phyloP scores from a whole-genome alignment of 2,329 filamentous ascomycete species.

The Xylaria polymorpha region DNA sequence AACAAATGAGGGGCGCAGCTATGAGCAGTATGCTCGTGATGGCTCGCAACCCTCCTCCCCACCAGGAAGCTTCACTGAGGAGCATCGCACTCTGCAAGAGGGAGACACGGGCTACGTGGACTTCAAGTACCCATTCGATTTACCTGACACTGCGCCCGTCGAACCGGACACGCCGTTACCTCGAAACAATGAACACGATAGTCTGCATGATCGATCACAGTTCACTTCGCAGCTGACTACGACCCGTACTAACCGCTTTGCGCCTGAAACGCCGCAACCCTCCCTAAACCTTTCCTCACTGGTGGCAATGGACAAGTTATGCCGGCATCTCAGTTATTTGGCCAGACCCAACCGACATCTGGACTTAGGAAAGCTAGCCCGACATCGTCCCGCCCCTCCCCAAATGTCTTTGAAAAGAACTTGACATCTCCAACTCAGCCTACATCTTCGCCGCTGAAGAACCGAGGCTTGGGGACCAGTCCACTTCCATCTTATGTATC shows the following conservation, averaged over 20 bases:
- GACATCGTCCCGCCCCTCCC: constrained; percentile 69
- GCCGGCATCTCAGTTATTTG: constrained; percentile 64
- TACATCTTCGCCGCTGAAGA: constrained; percentile 62
- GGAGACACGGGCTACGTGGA: constrained; percentile 63
- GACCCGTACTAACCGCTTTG: constrained; percentile 41
- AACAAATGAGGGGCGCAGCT: constrained; percentile 67
- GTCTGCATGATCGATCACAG: constrained; percentile 31
- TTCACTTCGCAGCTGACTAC: constrained; percentile 53
- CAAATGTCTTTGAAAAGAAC: constrained; percentile 57
- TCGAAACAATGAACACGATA: constrained; percentile 40
- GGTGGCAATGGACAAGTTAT: constrained; percentile 49
- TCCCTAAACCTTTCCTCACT: constrained; percentile 46
- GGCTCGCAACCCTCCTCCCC: constrained; percentile 46
- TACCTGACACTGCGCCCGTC: constrained; percentile 40
- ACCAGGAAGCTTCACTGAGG: constrained; percentile 42
- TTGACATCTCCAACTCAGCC: constrained; percentile 60
- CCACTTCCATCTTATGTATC: constrained; percentile 56
- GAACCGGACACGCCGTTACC: constrained; percentile 37
- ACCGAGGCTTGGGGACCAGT: constrained; percentile 60
- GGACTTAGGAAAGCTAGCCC: constrained; percentile 63
- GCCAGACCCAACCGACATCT: constrained; percentile 66
- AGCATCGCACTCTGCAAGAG: constrained; percentile 55
- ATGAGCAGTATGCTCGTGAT: constrained; percentile 56
- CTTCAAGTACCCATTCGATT: constrained; percentile 50
- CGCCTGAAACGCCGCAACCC: constrained; percentile 61